These are phyloP conservation scores for Cercospora nicotianae DNA, from an alignment of 2,329 filamentous ascomycete genomes.

Conservation along the genomic window DNA sequence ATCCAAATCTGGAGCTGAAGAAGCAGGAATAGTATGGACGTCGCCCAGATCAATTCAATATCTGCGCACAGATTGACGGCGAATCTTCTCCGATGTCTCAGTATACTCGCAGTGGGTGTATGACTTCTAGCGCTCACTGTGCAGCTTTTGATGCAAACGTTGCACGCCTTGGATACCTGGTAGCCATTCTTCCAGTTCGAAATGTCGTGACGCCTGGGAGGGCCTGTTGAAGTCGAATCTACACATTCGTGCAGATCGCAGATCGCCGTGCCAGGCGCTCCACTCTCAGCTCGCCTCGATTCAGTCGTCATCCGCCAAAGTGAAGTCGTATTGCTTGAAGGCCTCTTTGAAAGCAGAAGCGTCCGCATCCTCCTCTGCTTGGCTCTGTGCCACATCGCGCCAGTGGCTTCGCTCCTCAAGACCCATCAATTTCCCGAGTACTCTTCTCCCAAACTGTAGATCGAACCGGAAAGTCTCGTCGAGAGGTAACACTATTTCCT, in stretches of 20 bases:
- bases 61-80: neutral
- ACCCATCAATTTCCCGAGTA: constrained; percentile 82
- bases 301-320: neutral
- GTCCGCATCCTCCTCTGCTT: constrained; percentile 76
- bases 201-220: neutral
- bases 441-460: constrained; percentile 82
- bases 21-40: constrained; percentile 26
- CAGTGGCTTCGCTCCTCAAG: constrained; percentile 78
- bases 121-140: neutral
- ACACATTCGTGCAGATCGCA: neutral
- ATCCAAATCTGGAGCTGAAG: constrained; percentile 38
- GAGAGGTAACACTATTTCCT: constrained; percentile 72
- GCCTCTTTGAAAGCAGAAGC: constrained; percentile 75
- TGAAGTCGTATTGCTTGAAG: constrained; percentile 74
- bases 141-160: neutral
- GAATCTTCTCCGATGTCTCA: neutral
- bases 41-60: neutral
- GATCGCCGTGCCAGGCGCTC: neutral
- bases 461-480: constrained; percentile 78
- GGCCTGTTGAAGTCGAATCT: neutral
- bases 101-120: neutral
- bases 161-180: neutral
- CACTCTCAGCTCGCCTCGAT: neutral
- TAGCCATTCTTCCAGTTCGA: neutral
- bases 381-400: constrained; percentile 77